These are phyloP conservation scores for Posidonia oceanica DNA, from an alignment of 116 monocot genomes.

Conservation along the genomic window DNA sequence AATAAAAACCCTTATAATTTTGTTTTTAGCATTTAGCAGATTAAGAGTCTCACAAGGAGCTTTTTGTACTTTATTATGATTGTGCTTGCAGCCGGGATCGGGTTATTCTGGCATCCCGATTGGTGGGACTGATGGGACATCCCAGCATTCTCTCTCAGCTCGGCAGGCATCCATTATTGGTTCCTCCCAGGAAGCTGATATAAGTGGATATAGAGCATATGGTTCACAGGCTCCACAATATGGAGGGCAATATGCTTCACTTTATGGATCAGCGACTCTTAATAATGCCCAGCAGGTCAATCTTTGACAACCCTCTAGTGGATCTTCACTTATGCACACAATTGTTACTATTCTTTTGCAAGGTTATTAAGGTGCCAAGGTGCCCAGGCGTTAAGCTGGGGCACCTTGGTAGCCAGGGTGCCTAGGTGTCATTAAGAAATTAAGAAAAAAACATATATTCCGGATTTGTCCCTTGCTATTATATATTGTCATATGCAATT, in stretches of 20 bases:
- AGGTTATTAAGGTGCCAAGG: no score
- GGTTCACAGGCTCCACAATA: slow-evolving; percentile 42
- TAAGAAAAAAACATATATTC: background rate
- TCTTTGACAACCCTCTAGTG: background rate
- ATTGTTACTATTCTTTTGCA: no score
- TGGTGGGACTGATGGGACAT: slow-evolving; percentile 18
- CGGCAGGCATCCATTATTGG: slow-evolving; percentile 23
- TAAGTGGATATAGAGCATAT: slow-evolving; percentile 37
- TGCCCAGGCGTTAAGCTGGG: no score
- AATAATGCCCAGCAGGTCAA: slow-evolving; percentile 43
- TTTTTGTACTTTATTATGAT: background rate
- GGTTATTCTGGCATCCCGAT: slow-evolving; percentile 17
- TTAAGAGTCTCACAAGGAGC: background rate
- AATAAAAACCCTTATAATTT: no score
- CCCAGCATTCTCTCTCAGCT: slow-evolving; percentile 18
- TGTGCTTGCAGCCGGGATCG: slow-evolving; percentile 25
- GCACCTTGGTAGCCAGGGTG: no score
- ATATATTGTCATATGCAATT: no score
- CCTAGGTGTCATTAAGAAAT: no score
- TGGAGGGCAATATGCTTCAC: slow-evolving; percentile 44
- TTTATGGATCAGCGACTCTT: slow-evolving; percentile 45
- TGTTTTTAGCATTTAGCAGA: no score
- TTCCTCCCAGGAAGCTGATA: slow-evolving; percentile 33
- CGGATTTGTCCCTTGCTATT: background rate
- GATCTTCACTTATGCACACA: no score